Conservation (phyloP, 2,329 filamentous ascomycete species). For the Ophiostoma ips region DNA sequence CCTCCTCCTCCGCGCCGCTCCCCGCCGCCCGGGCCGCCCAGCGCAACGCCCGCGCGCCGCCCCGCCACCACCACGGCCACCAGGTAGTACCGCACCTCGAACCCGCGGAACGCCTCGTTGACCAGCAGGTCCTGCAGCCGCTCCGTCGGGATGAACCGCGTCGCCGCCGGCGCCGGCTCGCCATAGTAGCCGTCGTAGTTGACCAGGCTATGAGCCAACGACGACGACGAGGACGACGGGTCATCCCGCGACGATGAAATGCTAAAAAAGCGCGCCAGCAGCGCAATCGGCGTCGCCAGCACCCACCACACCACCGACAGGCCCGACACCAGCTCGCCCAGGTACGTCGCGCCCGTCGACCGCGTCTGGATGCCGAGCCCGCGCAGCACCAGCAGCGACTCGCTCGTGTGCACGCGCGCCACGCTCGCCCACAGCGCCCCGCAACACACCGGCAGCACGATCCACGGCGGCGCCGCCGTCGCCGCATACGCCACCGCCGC, state of each 20-base stretch:
- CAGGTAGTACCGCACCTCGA: conserved; percentile 81
- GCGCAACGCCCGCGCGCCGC: neutral
- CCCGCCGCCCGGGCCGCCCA: neutral
- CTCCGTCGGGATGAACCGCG: conserved; percentile 66
- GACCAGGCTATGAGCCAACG: neutral
- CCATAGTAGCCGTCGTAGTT: conserved; percentile 6
- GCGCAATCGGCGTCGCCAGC: conserved; percentile 14
- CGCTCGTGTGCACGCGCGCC: conserved; percentile 43
- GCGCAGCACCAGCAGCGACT: conserved; percentile 77
- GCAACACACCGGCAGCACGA: conserved; percentile 24
- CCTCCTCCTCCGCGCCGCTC: neutral
- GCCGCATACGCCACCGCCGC: conserved; percentile 19
- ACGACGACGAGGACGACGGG: neutral
- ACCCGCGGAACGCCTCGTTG: conserved; percentile 86
- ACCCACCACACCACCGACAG: conserved; percentile 21
- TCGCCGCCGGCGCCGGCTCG: conserved; percentile 20
- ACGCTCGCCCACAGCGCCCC: conserved; percentile 30
- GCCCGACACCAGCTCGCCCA: conserved; percentile 22
- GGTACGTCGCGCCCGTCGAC: conserved; percentile 53
- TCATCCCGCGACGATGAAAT: conserved; percentile 7
- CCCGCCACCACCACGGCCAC: conserved; percentile 64
- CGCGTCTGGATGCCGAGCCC: conserved; percentile 85
- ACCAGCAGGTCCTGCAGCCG: conserved; percentile 89
- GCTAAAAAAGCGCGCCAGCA: conserved; percentile 7
- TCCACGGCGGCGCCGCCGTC: conserved; percentile 22